A percentile compares a stretch with the other conserved stretches of the same genome.
phyloP scores from a whole-genome alignment of 148 eudicot species.

The Camellia sinensis region DNA sequence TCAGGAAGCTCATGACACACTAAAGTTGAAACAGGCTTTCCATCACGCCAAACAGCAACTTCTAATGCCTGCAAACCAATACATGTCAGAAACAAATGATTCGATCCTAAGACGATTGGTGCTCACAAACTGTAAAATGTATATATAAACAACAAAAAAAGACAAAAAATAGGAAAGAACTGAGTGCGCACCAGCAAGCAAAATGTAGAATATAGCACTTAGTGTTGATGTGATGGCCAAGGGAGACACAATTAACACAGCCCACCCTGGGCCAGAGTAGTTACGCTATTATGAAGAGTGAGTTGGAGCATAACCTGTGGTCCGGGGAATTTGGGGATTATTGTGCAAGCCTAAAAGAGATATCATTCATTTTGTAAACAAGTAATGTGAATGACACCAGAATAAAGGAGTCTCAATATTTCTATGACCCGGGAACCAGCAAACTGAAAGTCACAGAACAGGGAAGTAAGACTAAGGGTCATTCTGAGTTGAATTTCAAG shows the following conservation, averaged over 20 bases:
- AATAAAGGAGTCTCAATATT: neutral
- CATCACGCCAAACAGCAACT: conserved; percentile 88
- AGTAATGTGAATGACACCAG: neutral
- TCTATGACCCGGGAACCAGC: neutral
- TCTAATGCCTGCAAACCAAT: conserved; percentile 55
- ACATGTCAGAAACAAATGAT: neutral
- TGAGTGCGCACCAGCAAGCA: neutral
- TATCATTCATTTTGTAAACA: neutral
- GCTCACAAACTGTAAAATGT: neutral
- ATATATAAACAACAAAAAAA: neutral
- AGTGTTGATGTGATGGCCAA: no score
- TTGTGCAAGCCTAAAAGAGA: neutral
- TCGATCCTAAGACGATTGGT: neutral
- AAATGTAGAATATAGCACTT: neutral
- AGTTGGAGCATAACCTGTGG: no score
- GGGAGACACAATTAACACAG: no score
- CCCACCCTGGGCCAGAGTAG: no score
- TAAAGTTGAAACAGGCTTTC: conserved; percentile 69
- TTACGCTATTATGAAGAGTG: no score
- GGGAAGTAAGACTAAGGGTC: no score
- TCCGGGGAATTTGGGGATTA: no score
- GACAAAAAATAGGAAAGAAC: neutral
- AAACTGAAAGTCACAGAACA: neutral
- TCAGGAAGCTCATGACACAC: conserved; percentile 51
- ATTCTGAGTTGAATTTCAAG: neutral